Percentiles rank a stretch among this genome's conserved stretches.
Conservation (phyloP, 768 basidiomycete species). For the Mycena capillaripes region DNA sequence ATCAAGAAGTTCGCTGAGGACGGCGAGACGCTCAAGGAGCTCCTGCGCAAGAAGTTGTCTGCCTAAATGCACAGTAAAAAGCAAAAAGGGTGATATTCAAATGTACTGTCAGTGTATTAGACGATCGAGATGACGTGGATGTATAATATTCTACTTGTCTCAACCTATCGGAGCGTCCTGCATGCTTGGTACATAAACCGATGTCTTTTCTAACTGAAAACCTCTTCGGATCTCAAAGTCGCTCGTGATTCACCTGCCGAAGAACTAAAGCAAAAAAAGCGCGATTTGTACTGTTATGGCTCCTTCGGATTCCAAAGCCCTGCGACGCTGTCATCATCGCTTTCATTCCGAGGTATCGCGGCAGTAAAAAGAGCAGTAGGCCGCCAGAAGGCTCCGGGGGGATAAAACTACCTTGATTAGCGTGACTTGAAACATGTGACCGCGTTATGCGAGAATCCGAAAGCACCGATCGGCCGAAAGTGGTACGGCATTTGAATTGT, state of each 20-base stretch:
- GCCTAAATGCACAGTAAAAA: slow-evolving; percentile 49
- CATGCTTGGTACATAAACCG: no score
- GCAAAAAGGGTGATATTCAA: background rate
- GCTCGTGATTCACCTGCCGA: no score
- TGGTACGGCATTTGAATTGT: background rate
- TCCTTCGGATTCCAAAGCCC: no score
- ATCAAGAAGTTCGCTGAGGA: slow-evolving; percentile 99
- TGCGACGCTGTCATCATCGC: no score
- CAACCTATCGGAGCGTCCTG: background rate
- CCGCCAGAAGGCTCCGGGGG: no score
- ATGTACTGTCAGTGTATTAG: slow-evolving; percentile 29
- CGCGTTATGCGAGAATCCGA: background rate
- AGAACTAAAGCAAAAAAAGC: no score
- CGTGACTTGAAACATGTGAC: background rate
- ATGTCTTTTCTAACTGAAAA: no score
- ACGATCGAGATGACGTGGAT: slow-evolving; percentile 5
- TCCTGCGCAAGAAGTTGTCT: slow-evolving; percentile 79
- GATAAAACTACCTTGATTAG: no score
- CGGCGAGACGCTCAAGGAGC: slow-evolving; percentile 87
- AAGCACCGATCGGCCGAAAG: slow-evolving; percentile 23
- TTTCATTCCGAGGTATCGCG: no score
- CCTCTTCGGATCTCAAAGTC: no score
- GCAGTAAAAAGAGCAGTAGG: no score
- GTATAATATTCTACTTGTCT: background rate
- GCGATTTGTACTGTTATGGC: no score